Evolutionary conservation across 2,329 filamentous ascomycete species (phyloP), one percentile per base, ranked within the genome.

Genomic region (Penicillium occitanis): DNA sequence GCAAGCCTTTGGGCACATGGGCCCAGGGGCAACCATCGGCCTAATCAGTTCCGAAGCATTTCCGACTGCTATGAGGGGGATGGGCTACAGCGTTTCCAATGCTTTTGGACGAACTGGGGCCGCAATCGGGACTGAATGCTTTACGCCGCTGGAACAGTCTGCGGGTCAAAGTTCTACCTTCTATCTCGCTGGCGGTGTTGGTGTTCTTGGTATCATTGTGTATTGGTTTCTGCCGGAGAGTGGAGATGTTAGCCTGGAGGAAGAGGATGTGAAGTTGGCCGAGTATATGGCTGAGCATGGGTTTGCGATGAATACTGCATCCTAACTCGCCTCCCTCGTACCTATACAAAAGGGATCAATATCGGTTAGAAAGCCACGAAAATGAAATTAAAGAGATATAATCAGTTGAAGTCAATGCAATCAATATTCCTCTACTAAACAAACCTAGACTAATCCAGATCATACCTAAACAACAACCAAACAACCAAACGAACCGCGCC

Each of bases 91-190:
- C 35, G 65, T 78, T 33, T 71, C 73, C 2, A 71, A 74, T 13
- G 75, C 75, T 0, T 76, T 78, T 66, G 76, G 76, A 1, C 72
- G 73, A 25, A 74, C 75, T 0, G 76, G 76, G 0, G 76, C 76
- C 0, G 75, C 75, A 0, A 71, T 78, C 0, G 76, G 76, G 0
- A 78, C 74, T 22, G 70, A 77, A 66, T 75, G 71, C 13, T 77
- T 78, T 40, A 74, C 72, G 2, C 76, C 74, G 1, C 63, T 77
- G 64, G 71, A 75, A 57, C 69, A 73, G 4, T 63, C 51, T 0
- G 74, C 71, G 1, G 76, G 76, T 0, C 71, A 71, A 14, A 72
- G 67, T n/a, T 69, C 72, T 3, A 78, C 75, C 0, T 78, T 78
- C 46, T 76, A 74, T 68, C 69, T 78, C 5, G 72, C 70, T 3